phyloP scores from a whole-genome alignment of 192 early-diverging fungal species.

The Coemansia sp. region DNA sequence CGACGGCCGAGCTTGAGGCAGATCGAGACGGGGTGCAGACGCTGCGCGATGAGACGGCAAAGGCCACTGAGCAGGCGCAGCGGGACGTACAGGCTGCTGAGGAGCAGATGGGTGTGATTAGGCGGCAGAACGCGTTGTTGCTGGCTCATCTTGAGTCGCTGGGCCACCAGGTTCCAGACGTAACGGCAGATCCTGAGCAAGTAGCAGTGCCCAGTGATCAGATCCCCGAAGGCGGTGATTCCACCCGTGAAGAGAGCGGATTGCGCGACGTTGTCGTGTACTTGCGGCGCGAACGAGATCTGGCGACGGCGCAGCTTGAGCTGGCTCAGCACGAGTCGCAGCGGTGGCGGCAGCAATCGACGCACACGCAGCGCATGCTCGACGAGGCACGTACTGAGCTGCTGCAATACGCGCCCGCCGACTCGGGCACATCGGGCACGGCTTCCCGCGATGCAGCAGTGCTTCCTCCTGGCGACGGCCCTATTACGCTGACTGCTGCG shows the following conservation, averaged over 20 bases:
- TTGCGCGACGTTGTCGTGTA: conserved; percentile 65
- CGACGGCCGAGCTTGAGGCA: conserved; percentile 25
- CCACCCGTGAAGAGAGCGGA: conserved; percentile 22
- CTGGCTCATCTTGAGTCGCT: conserved; percentile 71
- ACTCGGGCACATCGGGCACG: conserved; percentile 14
- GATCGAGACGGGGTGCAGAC: background rate
- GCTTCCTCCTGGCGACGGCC: conserved; percentile 27
- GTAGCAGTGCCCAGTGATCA: background rate
- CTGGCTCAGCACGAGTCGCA: conserved; percentile 66
- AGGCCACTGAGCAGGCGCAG: conserved; percentile 16
- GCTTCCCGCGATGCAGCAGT: background rate
- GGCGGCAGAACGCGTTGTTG: conserved; percentile 71
- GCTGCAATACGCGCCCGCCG: conserved; percentile 37
- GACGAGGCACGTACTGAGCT: conserved; percentile 67
- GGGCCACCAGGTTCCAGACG: conserved; percentile 48
- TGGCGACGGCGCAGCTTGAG: conserved; percentile 66
- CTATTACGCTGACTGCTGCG: conserved; percentile 55
- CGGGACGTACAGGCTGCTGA: conserved; percentile 51
- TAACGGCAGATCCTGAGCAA: conserved; percentile 38
- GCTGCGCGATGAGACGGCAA: conserved; percentile 37
- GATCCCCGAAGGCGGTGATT: background rate
- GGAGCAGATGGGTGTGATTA: conserved; percentile 56
- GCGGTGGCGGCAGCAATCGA: conserved; percentile 63
- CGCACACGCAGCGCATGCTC: conserved; percentile 64
- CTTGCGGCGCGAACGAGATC: conserved; percentile 73